These are phyloP conservation scores for Apiotrichum montevideense DNA, from an alignment of 1,284 basidiomycete species.

Conservation along the genomic window DNA sequence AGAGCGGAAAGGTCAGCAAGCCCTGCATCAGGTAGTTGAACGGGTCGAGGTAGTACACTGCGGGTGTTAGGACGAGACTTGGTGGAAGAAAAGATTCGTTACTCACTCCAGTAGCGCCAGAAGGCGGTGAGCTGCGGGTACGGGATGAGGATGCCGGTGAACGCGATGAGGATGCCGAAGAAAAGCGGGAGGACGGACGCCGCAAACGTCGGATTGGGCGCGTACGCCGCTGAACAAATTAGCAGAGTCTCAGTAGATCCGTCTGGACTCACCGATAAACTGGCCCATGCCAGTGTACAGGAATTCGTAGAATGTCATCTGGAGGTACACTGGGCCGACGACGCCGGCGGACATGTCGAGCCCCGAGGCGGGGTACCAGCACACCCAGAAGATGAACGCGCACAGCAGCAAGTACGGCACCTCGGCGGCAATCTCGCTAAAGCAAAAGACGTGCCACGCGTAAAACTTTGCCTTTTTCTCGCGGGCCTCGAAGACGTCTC, in stretches of 20 bases:
- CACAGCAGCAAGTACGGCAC: slow-evolving; percentile 38
- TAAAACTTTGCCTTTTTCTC: slow-evolving; percentile 45
- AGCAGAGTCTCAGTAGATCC: not conserved
- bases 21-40: slow-evolving; percentile 38
- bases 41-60: slow-evolving; percentile 33
- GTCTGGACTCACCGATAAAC: slow-evolving; percentile 14
- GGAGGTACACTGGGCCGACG: slow-evolving; percentile 27
- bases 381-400: slow-evolving; percentile 13
- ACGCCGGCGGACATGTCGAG: not conserved
- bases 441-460: slow-evolving; percentile 33
- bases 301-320: slow-evolving; percentile 42
- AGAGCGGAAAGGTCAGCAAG: slow-evolving; percentile 25
- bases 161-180: slow-evolving; percentile 22
- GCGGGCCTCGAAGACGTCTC: slow-evolving; percentile 44
- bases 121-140: slow-evolving; percentile 29
- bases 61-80: not conserved
- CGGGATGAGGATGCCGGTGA: slow-evolving; percentile 33
- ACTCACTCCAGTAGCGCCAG: slow-evolving; percentile 28
- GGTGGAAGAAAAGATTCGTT: not conserved
- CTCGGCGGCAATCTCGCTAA: slow-evolving; percentile 39
- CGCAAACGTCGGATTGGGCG: slow-evolving; percentile 33
- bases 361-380: slow-evolving; percentile 4
- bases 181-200: slow-evolving; percentile 22
- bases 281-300: slow-evolving; percentile 39
- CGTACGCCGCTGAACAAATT: slow-evolving; percentile 20